These are phyloP conservation scores for Colletotrichum orbiculare DNA, from an alignment of 2,329 filamentous ascomycete species.

Conservation along the genomic window DNA sequence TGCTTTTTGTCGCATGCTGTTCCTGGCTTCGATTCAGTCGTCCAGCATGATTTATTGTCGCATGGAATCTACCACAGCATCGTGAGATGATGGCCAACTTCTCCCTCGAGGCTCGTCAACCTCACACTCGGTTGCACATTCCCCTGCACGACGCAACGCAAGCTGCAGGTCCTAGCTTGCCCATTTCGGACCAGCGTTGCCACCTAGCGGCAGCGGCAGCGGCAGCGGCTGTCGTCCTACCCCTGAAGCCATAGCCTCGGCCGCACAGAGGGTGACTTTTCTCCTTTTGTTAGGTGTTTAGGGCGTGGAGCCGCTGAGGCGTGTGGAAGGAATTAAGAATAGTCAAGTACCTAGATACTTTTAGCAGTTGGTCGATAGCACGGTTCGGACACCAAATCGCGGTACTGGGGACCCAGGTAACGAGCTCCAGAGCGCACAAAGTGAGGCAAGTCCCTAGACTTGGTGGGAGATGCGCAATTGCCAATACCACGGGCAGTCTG, in stretches of 20 bases:
- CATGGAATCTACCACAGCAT: not conserved
- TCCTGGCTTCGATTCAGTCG: no score
- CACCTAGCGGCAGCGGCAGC: conserved; percentile 49
- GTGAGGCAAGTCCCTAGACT: no score
- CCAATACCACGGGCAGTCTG: conserved; percentile 45
- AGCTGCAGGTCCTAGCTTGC: conserved; percentile 34
- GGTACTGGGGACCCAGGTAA: no score
- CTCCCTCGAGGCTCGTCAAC: conserved; percentile 12
- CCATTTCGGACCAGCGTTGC: conserved; percentile 3
- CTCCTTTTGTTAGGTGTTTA: no score
- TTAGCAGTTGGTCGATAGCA: no score
- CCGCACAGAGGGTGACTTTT: no score
- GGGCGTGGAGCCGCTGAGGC: no score
- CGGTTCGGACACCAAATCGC: no score
- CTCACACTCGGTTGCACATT: conserved; percentile 26
- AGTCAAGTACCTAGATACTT: no score
- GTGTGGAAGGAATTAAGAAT: no score
- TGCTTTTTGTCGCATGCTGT: not conserved
- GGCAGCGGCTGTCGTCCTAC: conserved; percentile 53
- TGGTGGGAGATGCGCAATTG: conserved; percentile 48
- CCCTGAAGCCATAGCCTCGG: no score
- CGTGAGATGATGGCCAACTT: conserved; percentile 2
- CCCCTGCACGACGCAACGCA: conserved; percentile 21
- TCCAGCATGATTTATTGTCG: not conserved
- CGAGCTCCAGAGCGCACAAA: no score